These are phyloP conservation scores for Seiridium unicorne DNA, from an alignment of 2,329 filamentous ascomycete species.

Conservation along the genomic window DNA sequence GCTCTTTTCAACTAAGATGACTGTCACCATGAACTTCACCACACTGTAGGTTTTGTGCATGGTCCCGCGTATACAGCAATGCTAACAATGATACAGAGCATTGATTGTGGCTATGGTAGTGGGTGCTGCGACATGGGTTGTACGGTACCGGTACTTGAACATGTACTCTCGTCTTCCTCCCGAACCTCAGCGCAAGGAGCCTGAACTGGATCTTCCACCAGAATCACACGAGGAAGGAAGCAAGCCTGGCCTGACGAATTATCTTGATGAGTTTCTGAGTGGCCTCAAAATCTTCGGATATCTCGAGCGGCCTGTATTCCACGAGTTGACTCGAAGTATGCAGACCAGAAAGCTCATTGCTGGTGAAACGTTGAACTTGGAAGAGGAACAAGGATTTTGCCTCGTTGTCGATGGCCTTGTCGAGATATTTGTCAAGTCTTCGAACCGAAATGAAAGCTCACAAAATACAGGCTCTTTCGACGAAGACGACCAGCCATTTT, in stretches of 20 bases:
- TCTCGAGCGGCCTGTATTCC: constrained; percentile 92
- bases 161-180: constrained; percentile 94
- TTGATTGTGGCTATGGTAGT: constrained; percentile 74
- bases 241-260: constrained; percentile 91
- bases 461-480: constrained; percentile 50
- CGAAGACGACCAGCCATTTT: constrained; percentile 64
- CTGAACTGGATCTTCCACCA: constrained; percentile 91
- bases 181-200: constrained; percentile 93
- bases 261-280: constrained; percentile 95
- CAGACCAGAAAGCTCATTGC: constrained; percentile 95
- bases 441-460: constrained; percentile 33
- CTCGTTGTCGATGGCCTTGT: constrained; percentile 94
- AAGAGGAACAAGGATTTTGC: constrained; percentile 98
- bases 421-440: constrained; percentile 97
- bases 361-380: constrained; percentile 89
- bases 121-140: constrained; percentile 89
- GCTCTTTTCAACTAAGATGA: constrained; percentile 65
- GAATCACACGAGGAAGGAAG: constrained; percentile 86
- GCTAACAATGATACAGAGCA: constrained; percentile 46
- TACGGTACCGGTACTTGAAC: constrained; percentile 92
- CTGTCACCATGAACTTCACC: constrained; percentile 97
- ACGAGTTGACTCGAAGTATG: constrained; percentile 96
- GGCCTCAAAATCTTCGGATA: constrained; percentile 99
- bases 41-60: constrained; percentile 65
- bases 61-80: neutral